Evolutionary conservation across 768 basidiomycete genomes (phyloP).

Genomic region (Pholiota microspora): DNA sequence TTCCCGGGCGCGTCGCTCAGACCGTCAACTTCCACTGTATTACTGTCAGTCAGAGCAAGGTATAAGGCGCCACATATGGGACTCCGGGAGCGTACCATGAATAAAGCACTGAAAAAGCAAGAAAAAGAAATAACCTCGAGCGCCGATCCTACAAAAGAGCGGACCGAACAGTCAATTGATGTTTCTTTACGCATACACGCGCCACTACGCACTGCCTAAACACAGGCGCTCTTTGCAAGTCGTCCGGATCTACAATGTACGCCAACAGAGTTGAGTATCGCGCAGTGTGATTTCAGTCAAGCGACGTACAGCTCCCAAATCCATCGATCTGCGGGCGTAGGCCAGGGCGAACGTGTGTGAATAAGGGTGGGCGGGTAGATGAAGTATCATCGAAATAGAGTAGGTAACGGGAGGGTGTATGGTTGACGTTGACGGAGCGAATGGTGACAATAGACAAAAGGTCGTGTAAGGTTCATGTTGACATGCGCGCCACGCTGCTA

Average conservation of each 20-base stretch:
- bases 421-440: too few relatives aligned
- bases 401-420: too few relatives aligned
- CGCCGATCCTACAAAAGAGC: constrained; percentile 82
- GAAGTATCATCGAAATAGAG: too few relatives aligned
- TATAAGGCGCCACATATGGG: neutral
- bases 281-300: too few relatives aligned
- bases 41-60: neutral
- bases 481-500: too few relatives aligned
- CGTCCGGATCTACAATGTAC: constrained; percentile 75
- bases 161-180: too few relatives aligned
- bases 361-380: too few relatives aligned
- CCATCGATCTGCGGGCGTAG: constrained; percentile 57
- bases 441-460: too few relatives aligned
- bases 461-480: too few relatives aligned
- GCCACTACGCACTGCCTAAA: constrained; percentile 55
- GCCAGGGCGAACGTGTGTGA: neutral
- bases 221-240: constrained; percentile 68
- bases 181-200: too few relatives aligned
- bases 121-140: constrained; percentile 90
- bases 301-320: constrained; percentile 72
- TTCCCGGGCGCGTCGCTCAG: constrained; percentile 53
- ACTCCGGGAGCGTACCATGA: constrained; percentile 44
- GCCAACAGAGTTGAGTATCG: too few relatives aligned
- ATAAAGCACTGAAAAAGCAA: constrained; percentile 93
- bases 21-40: constrained; percentile 71